A percentile compares a stretch with the other conserved stretches of the same genome.
Evolutionary conservation across 768 basidiomycete species (phyloP).

Genomic region (Pleurotus eryngii): DNA sequence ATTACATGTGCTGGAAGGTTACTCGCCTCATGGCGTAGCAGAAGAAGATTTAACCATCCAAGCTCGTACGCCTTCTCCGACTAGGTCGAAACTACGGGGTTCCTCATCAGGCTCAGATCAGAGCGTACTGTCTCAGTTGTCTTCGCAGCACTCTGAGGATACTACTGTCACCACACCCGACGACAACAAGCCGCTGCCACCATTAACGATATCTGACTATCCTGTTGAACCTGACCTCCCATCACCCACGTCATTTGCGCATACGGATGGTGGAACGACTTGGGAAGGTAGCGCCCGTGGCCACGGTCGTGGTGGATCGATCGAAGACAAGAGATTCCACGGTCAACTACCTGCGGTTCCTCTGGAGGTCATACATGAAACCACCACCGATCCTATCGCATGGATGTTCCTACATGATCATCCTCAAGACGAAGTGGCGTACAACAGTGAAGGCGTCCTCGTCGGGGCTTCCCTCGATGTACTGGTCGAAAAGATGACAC

Average conservation of each 20-base stretch:
- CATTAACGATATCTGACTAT: conserved; percentile 24
- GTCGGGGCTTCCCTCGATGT: conserved; percentile 88
- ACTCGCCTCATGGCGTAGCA: conserved; percentile 32
- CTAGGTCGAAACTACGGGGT: conserved; percentile 27
- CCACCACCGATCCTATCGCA: conserved; percentile 38
- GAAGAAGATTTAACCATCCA: conserved; percentile 67
- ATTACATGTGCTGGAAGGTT: conserved; percentile 30
- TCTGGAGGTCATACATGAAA: conserved; percentile 36
- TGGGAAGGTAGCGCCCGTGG: conserved; percentile 51
- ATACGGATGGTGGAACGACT: conserved; percentile 53
- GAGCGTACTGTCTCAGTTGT: conserved; percentile 46
- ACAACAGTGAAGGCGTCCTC: conserved; percentile 86
- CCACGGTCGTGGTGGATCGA: conserved; percentile 24
- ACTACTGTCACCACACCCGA: conserved; percentile 49
- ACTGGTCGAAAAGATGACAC: conserved; percentile 96
- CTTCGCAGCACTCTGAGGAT: conserved; percentile 43
- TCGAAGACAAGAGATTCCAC: conserved; percentile 55
- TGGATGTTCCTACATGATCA: conserved; percentile 78
- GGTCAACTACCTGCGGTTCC: conserved; percentile 52
- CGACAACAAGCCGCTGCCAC: conserved; percentile 33
- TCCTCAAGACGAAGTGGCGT: conserved; percentile 77
- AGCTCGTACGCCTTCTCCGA: conserved; percentile 34
- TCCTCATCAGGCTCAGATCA: conserved; percentile 50
- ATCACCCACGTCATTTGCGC: conserved; percentile 51
- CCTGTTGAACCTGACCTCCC: conserved; percentile 39